phyloP scores from a whole-genome alignment of 768 basidiomycete species.

The Neoboletus magnificus region DNA sequence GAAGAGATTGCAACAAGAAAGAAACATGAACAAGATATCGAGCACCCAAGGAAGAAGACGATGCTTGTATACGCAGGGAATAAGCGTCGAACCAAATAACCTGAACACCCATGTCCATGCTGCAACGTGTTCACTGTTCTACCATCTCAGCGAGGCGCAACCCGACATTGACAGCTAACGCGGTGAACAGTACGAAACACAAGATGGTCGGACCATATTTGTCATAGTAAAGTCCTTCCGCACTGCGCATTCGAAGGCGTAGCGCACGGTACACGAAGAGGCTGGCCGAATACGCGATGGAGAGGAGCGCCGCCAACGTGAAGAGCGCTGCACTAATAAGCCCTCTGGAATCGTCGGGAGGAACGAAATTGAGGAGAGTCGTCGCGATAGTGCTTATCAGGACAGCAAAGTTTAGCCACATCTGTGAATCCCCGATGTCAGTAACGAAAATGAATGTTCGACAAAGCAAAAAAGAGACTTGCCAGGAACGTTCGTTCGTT shows the following conservation, averaged over 20 bases:
- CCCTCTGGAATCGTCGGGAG: slow-evolving; percentile 67
- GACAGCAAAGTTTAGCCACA: slow-evolving; percentile 87
- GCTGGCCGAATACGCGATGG: slow-evolving; percentile 82
- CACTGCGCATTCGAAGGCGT: slow-evolving; percentile 63
- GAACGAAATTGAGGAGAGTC: slow-evolving; percentile 81
- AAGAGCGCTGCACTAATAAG: slow-evolving; percentile 87
- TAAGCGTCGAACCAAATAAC: neutral
- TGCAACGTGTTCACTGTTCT: neutral
- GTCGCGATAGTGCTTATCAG: slow-evolving; percentile 89
- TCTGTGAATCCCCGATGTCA: slow-evolving; percentile 41
- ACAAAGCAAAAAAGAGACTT: slow-evolving; percentile 32
- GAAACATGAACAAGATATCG: neutral
- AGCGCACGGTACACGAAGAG: slow-evolving; percentile 78
- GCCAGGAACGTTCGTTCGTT: slow-evolving; percentile 93
- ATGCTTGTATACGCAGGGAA: neutral
- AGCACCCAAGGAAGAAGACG: neutral
- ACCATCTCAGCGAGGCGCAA: slow-evolving; percentile 59
- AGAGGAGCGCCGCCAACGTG: slow-evolving; percentile 82
- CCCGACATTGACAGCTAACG: slow-evolving; percentile 72
- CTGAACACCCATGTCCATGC: neutral
- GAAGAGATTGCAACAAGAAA: neutral
- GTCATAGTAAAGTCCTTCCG: slow-evolving; percentile 85
- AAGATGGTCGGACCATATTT: slow-evolving; percentile 81
- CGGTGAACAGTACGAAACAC: slow-evolving; percentile 63
- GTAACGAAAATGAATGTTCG: neutral